Evolutionary conservation across 345 rosid species (phyloP), one percentile per base, ranked within the genome.

Genomic region (Brassica nigra): DNA sequence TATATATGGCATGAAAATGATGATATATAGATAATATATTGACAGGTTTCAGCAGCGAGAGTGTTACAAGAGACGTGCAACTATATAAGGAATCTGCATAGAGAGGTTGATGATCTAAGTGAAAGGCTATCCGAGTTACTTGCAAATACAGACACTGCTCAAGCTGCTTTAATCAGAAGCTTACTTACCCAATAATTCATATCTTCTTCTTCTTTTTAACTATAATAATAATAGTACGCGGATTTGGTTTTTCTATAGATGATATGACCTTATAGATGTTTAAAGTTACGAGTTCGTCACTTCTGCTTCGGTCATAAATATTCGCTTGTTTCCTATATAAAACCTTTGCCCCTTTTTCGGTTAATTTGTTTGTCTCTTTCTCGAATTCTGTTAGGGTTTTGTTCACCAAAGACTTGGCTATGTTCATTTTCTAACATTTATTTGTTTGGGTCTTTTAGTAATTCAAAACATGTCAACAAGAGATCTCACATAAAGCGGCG

Each of bases 41-140:
- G 37, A 58, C 79, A 91, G 97, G 97, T 84, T 18, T 90, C 97
- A 52, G 91, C 97, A 1, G 86, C 89, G 3, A 87, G 85, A 73
- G 91, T 89, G 37, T 79, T 91, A 73, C 97, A 91, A 72, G 94
- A 91, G 77, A 91, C 94, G 16, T 91, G 97, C 86, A 90, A 83
- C 92, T 91, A 90, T 83, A 91, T 91, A 36, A 86, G 89, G 81
- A 90, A 77, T 84, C 85, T 91, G 77, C 91, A 91, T 54, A 86
- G 89, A 86, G 97, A 91, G 61, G 92, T 90, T 42, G 97, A 89
- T 70, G 92, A 87, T 86, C 88, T 91, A 44, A 91, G 97, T 75
- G 97, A 90, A 82, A 80, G 97, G 64, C 81, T 91, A 10, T 88
- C 97, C 7, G 92, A 89, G 88, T 79, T 91, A 74, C 84, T 91